Conservation (phyloP, 2,329 filamentous ascomycete genomes). For the Zarea fungicola region DNA sequence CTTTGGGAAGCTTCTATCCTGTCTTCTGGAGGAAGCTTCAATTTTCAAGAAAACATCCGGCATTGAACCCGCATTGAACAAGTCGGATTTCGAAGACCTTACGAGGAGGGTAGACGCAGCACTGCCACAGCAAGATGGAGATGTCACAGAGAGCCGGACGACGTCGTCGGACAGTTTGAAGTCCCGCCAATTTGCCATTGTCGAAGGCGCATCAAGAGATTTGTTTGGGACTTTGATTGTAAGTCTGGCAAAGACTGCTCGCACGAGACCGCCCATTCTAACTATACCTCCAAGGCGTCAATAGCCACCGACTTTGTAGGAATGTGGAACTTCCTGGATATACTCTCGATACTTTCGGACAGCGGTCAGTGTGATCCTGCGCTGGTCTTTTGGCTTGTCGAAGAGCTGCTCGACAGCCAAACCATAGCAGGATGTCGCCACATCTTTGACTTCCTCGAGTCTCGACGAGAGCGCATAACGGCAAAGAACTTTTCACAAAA, state of each 20-base stretch:
- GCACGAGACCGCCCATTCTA: conserved; percentile 19
- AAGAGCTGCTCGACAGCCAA: conserved; percentile 93
- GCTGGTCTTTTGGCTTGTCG: conserved; percentile 82
- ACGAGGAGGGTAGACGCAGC: conserved; percentile 38
- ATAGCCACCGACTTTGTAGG: conserved; percentile 72
- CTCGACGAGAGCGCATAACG: conserved; percentile 81
- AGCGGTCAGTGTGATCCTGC: conserved; percentile 72
- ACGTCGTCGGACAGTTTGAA: conserved; percentile 34
- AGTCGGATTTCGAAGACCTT: conserved; percentile 56
- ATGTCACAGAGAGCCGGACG: conserved; percentile 26
- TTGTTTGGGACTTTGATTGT: conserved; percentile 77
- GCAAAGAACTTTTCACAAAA: conserved; percentile 77
- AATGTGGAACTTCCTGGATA: conserved; percentile 91
- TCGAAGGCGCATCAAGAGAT: conserved; percentile 79
- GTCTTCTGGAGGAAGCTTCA: conserved; percentile 55
- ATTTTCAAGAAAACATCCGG: conserved; percentile 51
- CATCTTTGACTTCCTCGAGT: conserved; percentile 94
- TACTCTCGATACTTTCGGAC: conserved; percentile 84
- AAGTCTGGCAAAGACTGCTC: conserved; percentile 29
- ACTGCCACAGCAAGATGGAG: conserved; percentile 22
- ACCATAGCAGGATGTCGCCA: conserved; percentile 86
- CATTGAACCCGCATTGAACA: conserved; percentile 71
- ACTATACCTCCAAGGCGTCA: conserved; percentile 54
- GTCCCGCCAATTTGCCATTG: conserved; percentile 57
- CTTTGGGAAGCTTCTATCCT: conserved; percentile 49